These are phyloP conservation scores for Trichosporon coremiiforme DNA, from an alignment of 1,284 basidiomycete species.

Conservation along the genomic window DNA sequence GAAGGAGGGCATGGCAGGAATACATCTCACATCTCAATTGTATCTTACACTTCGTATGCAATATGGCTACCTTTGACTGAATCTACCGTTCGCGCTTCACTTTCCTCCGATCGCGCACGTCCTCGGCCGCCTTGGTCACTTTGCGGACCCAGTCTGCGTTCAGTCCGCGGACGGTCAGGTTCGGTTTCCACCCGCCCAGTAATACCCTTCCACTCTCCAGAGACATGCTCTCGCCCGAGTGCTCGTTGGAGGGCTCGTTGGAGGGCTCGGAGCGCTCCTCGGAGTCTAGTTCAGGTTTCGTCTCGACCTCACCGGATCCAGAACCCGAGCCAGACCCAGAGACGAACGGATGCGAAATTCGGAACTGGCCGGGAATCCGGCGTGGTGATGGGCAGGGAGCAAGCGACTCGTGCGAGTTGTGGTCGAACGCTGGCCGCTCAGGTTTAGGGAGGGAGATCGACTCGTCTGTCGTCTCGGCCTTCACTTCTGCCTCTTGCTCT, in stretches of 20 bases:
- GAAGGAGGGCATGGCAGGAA: neutral
- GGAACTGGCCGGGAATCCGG: neutral
- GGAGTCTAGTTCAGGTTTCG: neutral
- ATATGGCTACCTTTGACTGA: neutral
- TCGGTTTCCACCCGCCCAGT: conserved; percentile 6
- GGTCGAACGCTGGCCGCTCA: neutral
- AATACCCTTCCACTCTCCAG: neutral
- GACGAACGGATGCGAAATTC: neutral
- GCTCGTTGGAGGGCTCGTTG: neutral
- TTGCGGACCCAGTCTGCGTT: conserved; percentile 33
- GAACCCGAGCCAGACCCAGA: neutral
- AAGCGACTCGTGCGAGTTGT: conserved; percentile 3
- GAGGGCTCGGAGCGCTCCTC: too few species aligned
- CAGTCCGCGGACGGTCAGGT: conserved; percentile 19
- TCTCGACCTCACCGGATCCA: neutral
- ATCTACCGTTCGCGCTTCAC: neutral
- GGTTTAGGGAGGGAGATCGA: neutral
- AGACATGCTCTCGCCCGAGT: neutral
- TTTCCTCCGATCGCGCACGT: neutral
- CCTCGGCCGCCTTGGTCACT: conserved; percentile 18
- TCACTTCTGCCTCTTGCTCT: neutral
- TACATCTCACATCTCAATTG: conserved; percentile 1
- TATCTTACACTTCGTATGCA: neutral
- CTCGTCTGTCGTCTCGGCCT: neutral
- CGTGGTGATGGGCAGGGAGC: neutral